These are phyloP conservation scores for Bruguiera parviflora DNA, from an alignment of 345 rosid genomes.

Conservation along the genomic window DNA sequence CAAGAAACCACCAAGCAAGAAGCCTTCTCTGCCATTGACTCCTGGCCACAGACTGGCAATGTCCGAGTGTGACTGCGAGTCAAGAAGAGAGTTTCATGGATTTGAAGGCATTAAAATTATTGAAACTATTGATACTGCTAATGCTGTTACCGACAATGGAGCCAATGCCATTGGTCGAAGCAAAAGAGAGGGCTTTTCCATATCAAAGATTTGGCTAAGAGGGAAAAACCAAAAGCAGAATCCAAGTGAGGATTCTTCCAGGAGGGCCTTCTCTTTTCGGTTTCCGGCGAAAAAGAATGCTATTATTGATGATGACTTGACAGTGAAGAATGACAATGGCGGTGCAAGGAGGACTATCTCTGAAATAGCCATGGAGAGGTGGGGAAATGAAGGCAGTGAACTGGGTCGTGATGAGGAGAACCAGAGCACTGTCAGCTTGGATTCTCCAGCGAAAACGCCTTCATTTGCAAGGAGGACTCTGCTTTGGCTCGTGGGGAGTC, in stretches of 20 bases:
- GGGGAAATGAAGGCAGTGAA: slow-evolving; percentile 38
- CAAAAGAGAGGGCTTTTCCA: slow-evolving; percentile 71
- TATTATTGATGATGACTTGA: slow-evolving; percentile 18
- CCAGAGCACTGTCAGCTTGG: slow-evolving; percentile 39
- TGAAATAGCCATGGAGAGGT: slow-evolving; percentile 40
- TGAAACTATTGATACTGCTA: slow-evolving; percentile 20
- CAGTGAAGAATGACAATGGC: slow-evolving; percentile 22
- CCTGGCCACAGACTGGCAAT: slow-evolving; percentile 67
- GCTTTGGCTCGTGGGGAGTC: slow-evolving; percentile 86
- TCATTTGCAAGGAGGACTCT: slow-evolving; percentile 94
- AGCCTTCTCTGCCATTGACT: slow-evolving; percentile 43
- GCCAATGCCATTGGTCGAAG: slow-evolving; percentile 22
- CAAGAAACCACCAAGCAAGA: slow-evolving; percentile 58
- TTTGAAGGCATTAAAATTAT: slow-evolving; percentile 26
- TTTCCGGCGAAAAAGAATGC: slow-evolving; percentile 36
- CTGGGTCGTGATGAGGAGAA: slow-evolving; percentile 39
- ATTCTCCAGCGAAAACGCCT: slow-evolving; percentile 57
- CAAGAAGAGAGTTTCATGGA: slow-evolving; percentile 52
- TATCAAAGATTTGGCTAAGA: slow-evolving; percentile 83
- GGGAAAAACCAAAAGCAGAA: slow-evolving; percentile 59
- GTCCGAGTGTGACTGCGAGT: slow-evolving; percentile 64
- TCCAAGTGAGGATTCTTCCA: slow-evolving; percentile 38
- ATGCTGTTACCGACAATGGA: slow-evolving; percentile 15
- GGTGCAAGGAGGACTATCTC: slow-evolving; percentile 33
- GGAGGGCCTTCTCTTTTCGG: slow-evolving; percentile 63